Conservation (phyloP, 1,284 basidiomycete species). For the Vanrija sp. region DNA sequence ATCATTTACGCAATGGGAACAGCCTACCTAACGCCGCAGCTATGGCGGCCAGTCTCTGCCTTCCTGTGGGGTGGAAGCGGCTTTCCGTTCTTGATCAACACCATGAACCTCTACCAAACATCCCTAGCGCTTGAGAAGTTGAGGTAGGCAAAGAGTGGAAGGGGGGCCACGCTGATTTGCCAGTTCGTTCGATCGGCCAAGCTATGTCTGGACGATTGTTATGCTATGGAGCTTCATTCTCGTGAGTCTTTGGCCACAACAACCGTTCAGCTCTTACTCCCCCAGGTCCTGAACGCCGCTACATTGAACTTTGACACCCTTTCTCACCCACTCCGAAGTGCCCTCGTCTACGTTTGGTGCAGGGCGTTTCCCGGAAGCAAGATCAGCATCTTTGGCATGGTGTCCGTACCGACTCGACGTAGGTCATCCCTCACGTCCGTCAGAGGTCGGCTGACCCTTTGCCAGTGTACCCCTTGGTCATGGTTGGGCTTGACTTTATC, state of each 20-base stretch:
- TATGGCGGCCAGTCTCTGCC: conserved; percentile 40
- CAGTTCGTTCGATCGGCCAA: conserved; percentile 35
- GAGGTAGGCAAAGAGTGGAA: conserved; percentile 25
- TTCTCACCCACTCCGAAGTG: conserved; percentile 42
- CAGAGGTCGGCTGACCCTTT: background rate
- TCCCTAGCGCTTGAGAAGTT: conserved; percentile 40
- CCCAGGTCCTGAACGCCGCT: conserved; percentile 31
- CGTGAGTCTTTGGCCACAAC: conserved; percentile 13
- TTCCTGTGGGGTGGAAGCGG: conserved; percentile 44
- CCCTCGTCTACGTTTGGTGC: conserved; percentile 47
- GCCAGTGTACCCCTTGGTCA: conserved; percentile 42
- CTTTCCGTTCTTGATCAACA: conserved; percentile 41
- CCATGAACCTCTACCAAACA: conserved; percentile 46
- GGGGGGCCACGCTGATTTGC: background rate
- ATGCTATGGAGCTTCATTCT: conserved; percentile 33
- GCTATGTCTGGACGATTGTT: conserved; percentile 44
- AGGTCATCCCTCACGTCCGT: too few species aligned
- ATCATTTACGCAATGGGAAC: too few species aligned
- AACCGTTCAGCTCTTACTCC: background rate
- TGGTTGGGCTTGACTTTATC: conserved; percentile 41
- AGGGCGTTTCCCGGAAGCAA: conserved; percentile 41
- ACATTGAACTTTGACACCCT: conserved; percentile 36
- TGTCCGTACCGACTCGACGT: conserved; percentile 45
- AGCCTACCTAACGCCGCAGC: conserved; percentile 7
- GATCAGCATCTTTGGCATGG: conserved; percentile 44